phyloP scores from a whole-genome alignment of 257 asterid species.

The Pogostemon cablin region DNA sequence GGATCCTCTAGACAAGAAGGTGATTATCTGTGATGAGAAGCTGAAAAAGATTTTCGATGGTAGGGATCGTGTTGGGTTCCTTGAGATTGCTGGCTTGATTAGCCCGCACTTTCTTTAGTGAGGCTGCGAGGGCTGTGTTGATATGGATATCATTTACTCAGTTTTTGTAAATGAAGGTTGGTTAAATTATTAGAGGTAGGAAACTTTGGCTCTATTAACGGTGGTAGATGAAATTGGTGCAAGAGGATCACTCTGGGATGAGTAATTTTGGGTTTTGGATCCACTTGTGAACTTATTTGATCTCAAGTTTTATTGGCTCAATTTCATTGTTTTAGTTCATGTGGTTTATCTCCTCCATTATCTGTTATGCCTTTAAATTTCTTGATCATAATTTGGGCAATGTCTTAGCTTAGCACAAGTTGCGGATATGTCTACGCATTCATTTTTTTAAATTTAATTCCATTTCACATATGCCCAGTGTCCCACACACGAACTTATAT shows the following conservation, averaged over 20 bases:
- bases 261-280: slow-evolving; percentile 36
- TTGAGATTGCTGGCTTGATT: slow-evolving; percentile 87
- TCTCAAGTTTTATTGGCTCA: slow-evolving; percentile 12
- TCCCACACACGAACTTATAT: no score
- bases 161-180: slow-evolving; percentile 43
- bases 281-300: slow-evolving; percentile 22
- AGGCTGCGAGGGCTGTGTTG: slow-evolving; percentile 8
- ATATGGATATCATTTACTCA: slow-evolving; percentile 6
- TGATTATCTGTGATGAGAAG: slow-evolving; percentile 85
- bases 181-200: slow-evolving; percentile 33
- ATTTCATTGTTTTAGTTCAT: not conserved
- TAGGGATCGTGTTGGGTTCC: slow-evolving; percentile 83
- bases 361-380: not conserved
- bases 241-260: slow-evolving; percentile 28
- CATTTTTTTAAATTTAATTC: no score
- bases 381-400: not conserved
- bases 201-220: not conserved
- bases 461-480: no score
- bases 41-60: slow-evolving; percentile 76
- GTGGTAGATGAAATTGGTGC: slow-evolving; percentile 9
- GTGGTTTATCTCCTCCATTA: slow-evolving; percentile 1
- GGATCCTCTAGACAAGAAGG: slow-evolving; percentile 89
- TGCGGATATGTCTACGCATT: no score
- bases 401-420: no score
- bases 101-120: slow-evolving; percentile 77